A percentile compares a stretch with the other conserved stretches of the same genome.
These are phyloP conservation scores for Annona squamosa DNA, from an alignment of 164 flowering plant genomes.

Conservation along the genomic window DNA sequence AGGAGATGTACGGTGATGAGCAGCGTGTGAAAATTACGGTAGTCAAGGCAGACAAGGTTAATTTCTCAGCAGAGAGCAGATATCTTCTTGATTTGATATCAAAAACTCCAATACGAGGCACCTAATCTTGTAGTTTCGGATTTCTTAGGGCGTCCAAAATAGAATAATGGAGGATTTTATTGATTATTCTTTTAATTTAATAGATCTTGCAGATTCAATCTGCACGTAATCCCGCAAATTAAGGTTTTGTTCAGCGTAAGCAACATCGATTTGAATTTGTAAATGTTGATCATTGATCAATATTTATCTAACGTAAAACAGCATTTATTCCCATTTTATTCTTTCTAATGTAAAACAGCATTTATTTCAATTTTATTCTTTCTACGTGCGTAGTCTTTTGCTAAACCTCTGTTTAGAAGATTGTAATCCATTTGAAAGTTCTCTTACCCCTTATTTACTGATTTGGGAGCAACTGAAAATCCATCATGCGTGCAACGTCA, in stretches of 20 bases:
- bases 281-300: too few species aligned
- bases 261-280: too few species aligned
- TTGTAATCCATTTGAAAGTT: too few species aligned
- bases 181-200: not conserved
- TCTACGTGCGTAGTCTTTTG: too few species aligned
- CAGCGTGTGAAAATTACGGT: constrained; percentile 78
- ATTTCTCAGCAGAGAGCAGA: constrained; percentile 49
- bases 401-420: too few species aligned
- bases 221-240: not conserved
- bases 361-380: too few species aligned
- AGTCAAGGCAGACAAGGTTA: constrained; percentile 68
- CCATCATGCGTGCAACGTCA: too few species aligned
- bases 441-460: too few species aligned
- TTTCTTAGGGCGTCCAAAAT: not conserved
- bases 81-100: constrained; percentile 47
- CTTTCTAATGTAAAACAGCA: too few species aligned
- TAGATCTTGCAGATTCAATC: not conserved
- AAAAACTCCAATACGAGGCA: constrained; percentile 11
- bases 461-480: too few species aligned
- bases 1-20: constrained; percentile 85
- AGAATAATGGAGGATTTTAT: not conserved
- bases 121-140: not conserved
- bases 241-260: not conserved
- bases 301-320: too few species aligned
- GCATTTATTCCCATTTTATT: too few species aligned